These are phyloP conservation scores for Aspergillus ruber DNA, from an alignment of 2,329 filamentous ascomycete genomes.

Conservation along the genomic window DNA sequence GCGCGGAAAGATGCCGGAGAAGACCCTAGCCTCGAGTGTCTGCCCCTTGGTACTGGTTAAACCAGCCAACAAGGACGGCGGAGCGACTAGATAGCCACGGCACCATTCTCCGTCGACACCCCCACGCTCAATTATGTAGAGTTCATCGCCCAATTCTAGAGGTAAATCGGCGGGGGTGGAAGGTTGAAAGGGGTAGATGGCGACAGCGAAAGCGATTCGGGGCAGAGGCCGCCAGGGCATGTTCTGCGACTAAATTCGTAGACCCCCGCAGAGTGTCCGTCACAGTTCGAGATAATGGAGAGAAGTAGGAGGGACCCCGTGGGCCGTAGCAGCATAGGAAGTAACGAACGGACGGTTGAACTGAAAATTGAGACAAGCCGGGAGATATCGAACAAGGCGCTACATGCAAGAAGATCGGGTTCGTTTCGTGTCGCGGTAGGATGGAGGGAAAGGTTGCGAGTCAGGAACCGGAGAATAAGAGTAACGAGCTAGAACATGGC, in stretches of 20 bases:
- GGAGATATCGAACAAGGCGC: background rate
- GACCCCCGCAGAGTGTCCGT: conserved; percentile 14
- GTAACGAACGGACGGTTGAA: too few relatives aligned
- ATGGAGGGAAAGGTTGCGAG: background rate
- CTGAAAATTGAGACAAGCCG: background rate
- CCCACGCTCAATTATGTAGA: conserved; percentile 98
- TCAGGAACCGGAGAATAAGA: conserved; percentile 5
- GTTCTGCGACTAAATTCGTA: conserved; percentile 23
- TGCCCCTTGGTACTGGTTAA: conserved; percentile 87
- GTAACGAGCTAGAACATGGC: background rate
- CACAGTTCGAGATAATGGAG: conserved; percentile 17
- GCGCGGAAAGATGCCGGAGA: conserved; percentile 94
- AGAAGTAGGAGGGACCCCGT: conserved; percentile 3
- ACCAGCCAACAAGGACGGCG: conserved; percentile 84
- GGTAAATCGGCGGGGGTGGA: conserved; percentile 84
- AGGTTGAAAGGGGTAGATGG: conserved; percentile 87
- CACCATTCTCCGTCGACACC: conserved; percentile 81
- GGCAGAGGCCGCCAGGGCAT: conserved; percentile 98
- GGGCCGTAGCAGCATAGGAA: too few relatives aligned
- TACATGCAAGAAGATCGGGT: background rate
- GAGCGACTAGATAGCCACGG: conserved; percentile 89
- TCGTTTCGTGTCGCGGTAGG: background rate
- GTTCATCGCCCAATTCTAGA: conserved; percentile 93
- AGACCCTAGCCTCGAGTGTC: conserved; percentile 89
- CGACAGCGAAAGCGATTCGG: conserved; percentile 95